These are phyloP conservation scores for Fusarium ambrosium DNA, from an alignment of 2,329 filamentous ascomycete genomes.

Conservation along the genomic window DNA sequence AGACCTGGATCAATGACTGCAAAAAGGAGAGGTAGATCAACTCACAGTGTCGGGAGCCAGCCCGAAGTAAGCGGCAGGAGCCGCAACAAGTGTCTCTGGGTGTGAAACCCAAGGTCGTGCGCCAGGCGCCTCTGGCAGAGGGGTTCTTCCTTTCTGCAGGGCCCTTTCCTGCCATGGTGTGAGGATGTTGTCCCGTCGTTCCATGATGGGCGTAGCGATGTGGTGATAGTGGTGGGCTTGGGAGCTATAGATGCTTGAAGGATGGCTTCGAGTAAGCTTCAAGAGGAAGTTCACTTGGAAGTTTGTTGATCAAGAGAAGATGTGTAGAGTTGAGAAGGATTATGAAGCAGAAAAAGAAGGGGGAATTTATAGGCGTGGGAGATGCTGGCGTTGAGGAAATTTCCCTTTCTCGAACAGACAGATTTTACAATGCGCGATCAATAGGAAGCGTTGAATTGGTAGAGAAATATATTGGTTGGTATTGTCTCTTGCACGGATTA, in stretches of 20 bases:
- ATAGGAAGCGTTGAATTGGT: background rate
- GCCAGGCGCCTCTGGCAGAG: constrained; percentile 10
- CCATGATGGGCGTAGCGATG: background rate
- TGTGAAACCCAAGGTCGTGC: constrained; percentile 4
- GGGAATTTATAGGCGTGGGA: background rate
- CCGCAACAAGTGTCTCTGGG: background rate
- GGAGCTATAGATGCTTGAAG: background rate
- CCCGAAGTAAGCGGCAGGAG: background rate
- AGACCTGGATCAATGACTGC: background rate
- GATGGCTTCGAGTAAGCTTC: background rate
- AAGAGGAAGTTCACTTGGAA: background rate
- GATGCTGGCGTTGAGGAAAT: background rate
- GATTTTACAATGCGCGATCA: background rate
- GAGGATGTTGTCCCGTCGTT: background rate
- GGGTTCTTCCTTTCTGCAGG: constrained; percentile 5
- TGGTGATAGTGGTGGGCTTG: background rate
- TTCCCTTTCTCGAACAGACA: background rate
- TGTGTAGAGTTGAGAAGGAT: background rate
- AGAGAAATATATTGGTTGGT: background rate
- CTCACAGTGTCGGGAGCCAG: background rate
- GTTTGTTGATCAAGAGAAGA: background rate
- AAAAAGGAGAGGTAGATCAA: background rate
- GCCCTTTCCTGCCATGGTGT: constrained; percentile 14
- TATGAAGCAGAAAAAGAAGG: background rate
- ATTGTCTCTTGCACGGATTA: background rate